Evolutionary conservation across 345 rosid genomes (phyloP).

Genomic region (Syzygium grande): DNA sequence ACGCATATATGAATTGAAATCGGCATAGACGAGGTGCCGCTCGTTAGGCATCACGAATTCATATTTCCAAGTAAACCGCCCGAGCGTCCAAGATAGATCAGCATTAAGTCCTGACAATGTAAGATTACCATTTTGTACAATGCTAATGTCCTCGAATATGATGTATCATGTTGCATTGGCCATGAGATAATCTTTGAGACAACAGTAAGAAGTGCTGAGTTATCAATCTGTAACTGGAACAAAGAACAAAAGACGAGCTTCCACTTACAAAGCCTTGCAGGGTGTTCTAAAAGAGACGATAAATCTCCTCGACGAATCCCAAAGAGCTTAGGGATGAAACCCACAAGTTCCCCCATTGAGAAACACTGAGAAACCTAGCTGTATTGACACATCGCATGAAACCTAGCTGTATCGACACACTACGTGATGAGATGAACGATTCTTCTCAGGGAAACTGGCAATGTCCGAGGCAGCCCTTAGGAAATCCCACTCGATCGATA

Average conservation of each 20-base stretch:
- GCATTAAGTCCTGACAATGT: background rate
- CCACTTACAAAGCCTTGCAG: background rate
- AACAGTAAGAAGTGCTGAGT: background rate
- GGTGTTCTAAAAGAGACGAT: background rate
- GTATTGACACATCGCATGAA: background rate
- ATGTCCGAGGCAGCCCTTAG: background rate
- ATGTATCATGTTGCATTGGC: background rate
- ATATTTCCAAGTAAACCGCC: background rate
- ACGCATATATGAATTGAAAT: background rate
- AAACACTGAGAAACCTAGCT: background rate
- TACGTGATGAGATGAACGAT: background rate
- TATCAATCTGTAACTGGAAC: background rate
- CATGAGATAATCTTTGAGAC: background rate
- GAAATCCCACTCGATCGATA: background rate
- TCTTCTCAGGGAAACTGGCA: background rate
- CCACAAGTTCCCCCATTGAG: background rate
- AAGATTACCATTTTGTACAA: background rate
- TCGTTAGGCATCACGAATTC: background rate
- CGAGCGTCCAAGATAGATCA: background rate
- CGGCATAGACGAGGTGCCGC: rapidly evolving
- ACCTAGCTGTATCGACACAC: background rate
- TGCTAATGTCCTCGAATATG: background rate
- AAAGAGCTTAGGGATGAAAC: background rate
- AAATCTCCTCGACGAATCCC: background rate
- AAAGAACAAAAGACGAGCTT: background rate